These are phyloP conservation scores for Lachnellula willkommii DNA, from an alignment of 2,329 filamentous ascomycete genomes.

Conservation along the genomic window DNA sequence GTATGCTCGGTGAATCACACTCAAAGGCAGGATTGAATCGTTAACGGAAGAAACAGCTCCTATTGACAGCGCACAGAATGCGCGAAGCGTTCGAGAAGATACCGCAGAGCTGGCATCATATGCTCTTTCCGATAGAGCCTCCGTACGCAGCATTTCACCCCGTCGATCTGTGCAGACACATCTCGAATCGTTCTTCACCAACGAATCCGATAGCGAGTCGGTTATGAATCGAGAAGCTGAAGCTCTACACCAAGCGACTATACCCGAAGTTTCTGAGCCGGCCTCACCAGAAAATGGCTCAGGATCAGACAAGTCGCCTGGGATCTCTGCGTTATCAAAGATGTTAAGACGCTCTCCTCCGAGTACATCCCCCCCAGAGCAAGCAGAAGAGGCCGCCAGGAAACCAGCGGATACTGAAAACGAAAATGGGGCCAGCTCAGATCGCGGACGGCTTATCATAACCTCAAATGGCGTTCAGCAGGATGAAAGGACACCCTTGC, in stretches of 20 bases:
- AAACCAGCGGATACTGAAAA: constrained; percentile 6
- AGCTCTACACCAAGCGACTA: constrained; percentile 42
- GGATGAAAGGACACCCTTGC: constrained; percentile 29
- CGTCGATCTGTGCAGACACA: constrained; percentile 19
- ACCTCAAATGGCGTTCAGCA: constrained; percentile 19
- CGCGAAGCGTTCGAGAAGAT: constrained; percentile 75
- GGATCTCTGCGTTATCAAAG: constrained; percentile 44
- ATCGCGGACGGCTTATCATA: constrained; percentile 21
- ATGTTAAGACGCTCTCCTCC: constrained; percentile 41
- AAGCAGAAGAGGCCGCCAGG: constrained; percentile 3
- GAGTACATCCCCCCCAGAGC: constrained; percentile 16
- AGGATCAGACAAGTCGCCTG: constrained; percentile 29
- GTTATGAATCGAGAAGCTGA: constrained; percentile 17
- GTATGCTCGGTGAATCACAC: constrained; percentile 37
- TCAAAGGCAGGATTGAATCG: not conserved
- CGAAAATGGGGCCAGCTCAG: constrained; percentile 2
- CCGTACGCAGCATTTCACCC: constrained; percentile 29
- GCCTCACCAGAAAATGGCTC: constrained; percentile 41
- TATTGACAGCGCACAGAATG: constrained; percentile 66
- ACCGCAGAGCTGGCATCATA: constrained; percentile 83
- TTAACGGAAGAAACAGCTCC: constrained; percentile 37
- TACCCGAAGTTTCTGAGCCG: constrained; percentile 57
- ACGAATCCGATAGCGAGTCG: constrained; percentile 20
- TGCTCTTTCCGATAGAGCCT: constrained; percentile 60
- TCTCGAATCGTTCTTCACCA: constrained; percentile 26